Evolutionary conservation across 2,329 filamentous ascomycete species (phyloP), one percentile per base, ranked within the genome.

Genomic region (Penicillium thymicola): DNA sequence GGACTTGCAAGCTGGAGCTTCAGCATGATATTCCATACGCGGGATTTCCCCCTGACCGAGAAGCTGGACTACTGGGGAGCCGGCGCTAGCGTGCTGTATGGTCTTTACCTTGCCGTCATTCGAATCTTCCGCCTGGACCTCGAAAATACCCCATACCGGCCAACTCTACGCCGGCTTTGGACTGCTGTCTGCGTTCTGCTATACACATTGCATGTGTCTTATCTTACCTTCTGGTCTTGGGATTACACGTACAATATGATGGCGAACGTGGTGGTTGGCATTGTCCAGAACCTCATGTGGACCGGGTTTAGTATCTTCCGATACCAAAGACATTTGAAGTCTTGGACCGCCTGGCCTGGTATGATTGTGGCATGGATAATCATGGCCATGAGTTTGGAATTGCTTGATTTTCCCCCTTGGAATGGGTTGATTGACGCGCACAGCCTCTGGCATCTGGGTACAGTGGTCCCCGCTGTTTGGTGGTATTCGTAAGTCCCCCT

Each of bases 241-340:
- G 89, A 97, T 74, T 99, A 99, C 73, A 89, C 88, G 5, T 99
- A 99, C 78, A 99, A 99, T 72, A 97, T 99, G 92, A 86, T 89
- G 1, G 94, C 92, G 50, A 99, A 97, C 68, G 89, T 99, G 21
- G 85, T 83, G 3, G 84, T 89, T 11, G 94, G 94, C 4, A 79
- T 92, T 40, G 73, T 92, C 5, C 88, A 92, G 70, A 96, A 97
- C 67, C 51, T 87, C 4, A 76, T 97, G 56, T 97, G 94, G 94
- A 89, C 82, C 42, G 89, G 84, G 74, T 97, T 96, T 75, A 92
- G 89, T 71, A 84, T 89, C 65, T 78, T 79, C 62, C 83, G 87
- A 65, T 97, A 93, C 75, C 79, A 81, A 61, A 85, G 85, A 72
- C 84, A 88, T 18, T 84, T 85, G 44, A 84, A 87, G 61, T 75